Base-by-base conservation (phyloP, 2,329 filamentous ascomycete genomes). In the Xylaria sp. region DNA sequence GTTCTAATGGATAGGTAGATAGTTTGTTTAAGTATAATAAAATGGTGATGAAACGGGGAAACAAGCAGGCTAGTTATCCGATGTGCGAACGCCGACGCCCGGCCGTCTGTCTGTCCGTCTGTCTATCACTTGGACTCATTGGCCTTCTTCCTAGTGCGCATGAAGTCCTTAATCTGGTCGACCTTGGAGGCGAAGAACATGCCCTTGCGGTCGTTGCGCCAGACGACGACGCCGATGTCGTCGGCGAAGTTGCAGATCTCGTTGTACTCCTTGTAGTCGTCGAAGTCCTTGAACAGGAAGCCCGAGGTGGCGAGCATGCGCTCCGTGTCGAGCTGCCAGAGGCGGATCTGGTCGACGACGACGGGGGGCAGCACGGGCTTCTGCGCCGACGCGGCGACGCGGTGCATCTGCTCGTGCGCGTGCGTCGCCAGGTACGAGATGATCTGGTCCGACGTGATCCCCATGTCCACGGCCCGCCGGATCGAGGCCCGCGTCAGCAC, bases 261-360 rank as follows among this genome's bases (percentile, higher is more conserved):
- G 51, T 85, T 81, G 73, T 92, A 95, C 73, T 93, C 90, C 58
- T 84, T 84, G 53, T 83, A 79, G 31, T 83, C 87, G 43, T 87
- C 86, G 72, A 98, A 97, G 65, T 98, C 94, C 72, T 90, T 90
- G 81, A 99, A 96, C 27, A 98, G 76, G 74, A 92, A 98, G 0
- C 95, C 95, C 0, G 84, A 80, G 4, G 88, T 92, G 1, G 91
- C 87, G 75, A 90, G 91, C 86, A 99, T 96, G 52, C 95, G 86
- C 79, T 99, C 95, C 66, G 94, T 93, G 77, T 99, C 95, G 54
- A 98, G 88, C 80, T 99, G 94, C 95, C 95, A 99, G 19, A 99
- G 86, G 2, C 93, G 86, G 71, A 99, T 97, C 80, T 99, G 95
- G 77, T 99, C 95, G 65, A 97, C 92, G 15, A 99, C 95, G 0